Percentiles rank a stretch among this genome's conserved stretches.
Conservation (phyloP, 768 basidiomycete genomes). For the Holtermannia corniformis region DNA sequence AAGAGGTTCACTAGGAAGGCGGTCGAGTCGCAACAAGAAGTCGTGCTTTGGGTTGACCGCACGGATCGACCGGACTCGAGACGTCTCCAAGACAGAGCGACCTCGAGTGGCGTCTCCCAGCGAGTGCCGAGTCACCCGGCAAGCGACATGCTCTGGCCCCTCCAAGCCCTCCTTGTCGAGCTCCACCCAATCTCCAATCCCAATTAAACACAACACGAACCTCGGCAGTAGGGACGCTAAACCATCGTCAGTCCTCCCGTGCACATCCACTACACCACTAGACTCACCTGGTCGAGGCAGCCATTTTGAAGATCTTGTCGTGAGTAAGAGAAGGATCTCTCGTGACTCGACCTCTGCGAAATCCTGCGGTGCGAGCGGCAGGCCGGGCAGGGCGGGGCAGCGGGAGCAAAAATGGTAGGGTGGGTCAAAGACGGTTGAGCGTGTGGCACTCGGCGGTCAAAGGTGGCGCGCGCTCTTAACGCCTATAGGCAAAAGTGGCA, state of each 20-base stretch:
- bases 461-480: background rate
- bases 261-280: background rate
- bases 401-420: background rate
- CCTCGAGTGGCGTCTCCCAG: background rate
- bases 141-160: background rate
- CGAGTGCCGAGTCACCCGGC: background rate
- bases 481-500: background rate
- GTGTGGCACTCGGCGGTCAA: no score
- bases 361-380: background rate
- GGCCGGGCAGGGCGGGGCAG: no score
- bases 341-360: background rate
- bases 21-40: no score
- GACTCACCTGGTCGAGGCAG: constrained; percentile 36
- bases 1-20: no score
- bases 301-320: constrained; percentile 24
- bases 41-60: background rate
- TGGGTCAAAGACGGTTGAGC: no score
- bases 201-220: constrained; percentile 21
- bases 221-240: constrained; percentile 32
- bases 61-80: background rate
- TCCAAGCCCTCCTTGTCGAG: background rate
- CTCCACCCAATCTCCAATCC: background rate
- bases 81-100: background rate
- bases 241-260: constrained; percentile 9
- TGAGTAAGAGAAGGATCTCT: constrained; percentile 21